Base-by-base conservation (phyloP, 305 asterid genomes). In the Fraxinus floribunda region DNA sequence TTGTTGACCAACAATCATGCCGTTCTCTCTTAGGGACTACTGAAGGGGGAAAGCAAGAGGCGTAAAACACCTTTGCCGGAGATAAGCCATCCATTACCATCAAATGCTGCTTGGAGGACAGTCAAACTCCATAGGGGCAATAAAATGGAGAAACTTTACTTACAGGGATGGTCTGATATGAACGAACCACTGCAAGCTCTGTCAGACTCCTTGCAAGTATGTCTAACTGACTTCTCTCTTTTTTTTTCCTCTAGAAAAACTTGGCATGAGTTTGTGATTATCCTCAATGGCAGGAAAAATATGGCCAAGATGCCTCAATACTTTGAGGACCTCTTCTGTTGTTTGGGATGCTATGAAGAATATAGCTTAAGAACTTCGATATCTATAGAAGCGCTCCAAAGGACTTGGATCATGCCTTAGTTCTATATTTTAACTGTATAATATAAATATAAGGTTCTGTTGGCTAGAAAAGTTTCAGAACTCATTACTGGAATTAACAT, bases 161-260 rank as follows among this genome's bases (percentile, higher is more conserved):
- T 87, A n/a, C 99, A 96, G 87, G 99, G 97, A 79, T 93, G 97
- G 97, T 93, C 98, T 64, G 83, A 91, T 78, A 79, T 82, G 86
- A 91, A 93, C 55, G 98, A 92, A 90, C 99, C 99, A 71, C 98
- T 96, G 99, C 94, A 96, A 96, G 88, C 91, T 94, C 44, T 96
- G 99, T 78, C 99, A 93, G 89, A 86, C 78, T 84, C 94, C 93
- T 85, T 96, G 98, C 98, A 90, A 75, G 99, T 94, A 87, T 81
- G 97, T 85, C 83, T 77, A 46, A 79, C 71, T 18, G 46, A 68
- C 20, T 85, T 80, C 41, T 75, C 77, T 41, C 4, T 41, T 41
- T 10, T 41, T 41, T 70, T 76, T 15, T 71, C 1, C 41, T 71
- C 10, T 71, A 38, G 68, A 55, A 11, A 79, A 79, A 41, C 55